Evolutionary conservation across 257 asterid genomes (phyloP).

Genomic region (Capsicum baccatum): DNA sequence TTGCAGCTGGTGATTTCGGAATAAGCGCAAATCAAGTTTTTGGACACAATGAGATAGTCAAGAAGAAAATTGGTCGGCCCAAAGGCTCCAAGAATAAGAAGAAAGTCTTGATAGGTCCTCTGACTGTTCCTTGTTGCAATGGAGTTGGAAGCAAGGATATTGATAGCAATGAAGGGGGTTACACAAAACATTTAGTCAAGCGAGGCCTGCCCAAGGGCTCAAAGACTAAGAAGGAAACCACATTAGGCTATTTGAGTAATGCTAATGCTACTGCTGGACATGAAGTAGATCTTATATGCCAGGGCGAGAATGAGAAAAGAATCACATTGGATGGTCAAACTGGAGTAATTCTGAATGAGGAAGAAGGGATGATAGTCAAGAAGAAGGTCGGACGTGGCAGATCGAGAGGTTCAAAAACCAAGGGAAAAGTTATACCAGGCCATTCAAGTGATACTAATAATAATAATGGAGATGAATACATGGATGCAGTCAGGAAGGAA

Average conservation of each 20-base stretch:
- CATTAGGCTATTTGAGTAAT: slow-evolving; percentile 24
- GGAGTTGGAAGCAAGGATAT: slow-evolving; percentile 17
- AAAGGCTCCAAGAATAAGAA: slow-evolving; percentile 34
- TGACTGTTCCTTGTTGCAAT: slow-evolving; percentile 21
- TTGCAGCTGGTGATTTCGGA: background rate
- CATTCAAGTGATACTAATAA: background rate
- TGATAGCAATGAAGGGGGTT: slow-evolving; percentile 23
- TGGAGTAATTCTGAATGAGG: slow-evolving; percentile 30
- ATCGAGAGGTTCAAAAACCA: background rate
- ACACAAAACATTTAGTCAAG: slow-evolving; percentile 16
- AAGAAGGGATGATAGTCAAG: slow-evolving; percentile 24
- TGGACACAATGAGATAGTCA: slow-evolving; percentile 24
- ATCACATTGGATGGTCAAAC: slow-evolving; percentile 3
- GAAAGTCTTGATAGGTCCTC: slow-evolving; percentile 28
- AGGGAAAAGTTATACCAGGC: background rate
- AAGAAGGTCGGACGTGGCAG: slow-evolving; percentile 11
- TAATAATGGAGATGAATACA: background rate
- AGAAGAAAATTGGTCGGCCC: slow-evolving; percentile 32
- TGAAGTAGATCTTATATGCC: slow-evolving; percentile 20
- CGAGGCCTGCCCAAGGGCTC: slow-evolving; percentile 36
- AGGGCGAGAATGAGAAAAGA: slow-evolving; percentile 24
- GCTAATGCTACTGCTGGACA: slow-evolving; percentile 30
- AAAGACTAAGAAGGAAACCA: slow-evolving; percentile 14
- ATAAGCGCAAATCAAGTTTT: slow-evolving; percentile 26
- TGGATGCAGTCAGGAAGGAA: slow-evolving; percentile 22